Conservation (phyloP, 202 grass and related monocot genomes). For the Schoenoplectus triqueter region DNA sequence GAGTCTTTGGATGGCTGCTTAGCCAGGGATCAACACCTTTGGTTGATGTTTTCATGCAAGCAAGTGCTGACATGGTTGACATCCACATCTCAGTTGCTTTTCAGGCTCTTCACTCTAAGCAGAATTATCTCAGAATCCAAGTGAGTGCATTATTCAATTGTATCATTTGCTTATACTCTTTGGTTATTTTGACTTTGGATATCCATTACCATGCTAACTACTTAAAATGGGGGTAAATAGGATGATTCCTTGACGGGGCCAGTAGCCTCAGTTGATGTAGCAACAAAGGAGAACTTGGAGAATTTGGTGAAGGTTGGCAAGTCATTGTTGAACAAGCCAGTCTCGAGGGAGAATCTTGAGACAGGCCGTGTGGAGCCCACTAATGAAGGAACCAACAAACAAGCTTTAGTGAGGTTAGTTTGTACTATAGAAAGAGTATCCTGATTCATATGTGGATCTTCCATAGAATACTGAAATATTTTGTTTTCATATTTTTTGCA, state of each 20-base stretch:
- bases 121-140: conserved; percentile 88
- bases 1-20: conserved; percentile 72
- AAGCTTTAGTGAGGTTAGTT: conserved; percentile 68
- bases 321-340: conserved; percentile 59
- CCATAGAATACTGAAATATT: background rate
- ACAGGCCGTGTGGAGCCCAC: conserved; percentile 54
- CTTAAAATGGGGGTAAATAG: conserved; percentile 37
- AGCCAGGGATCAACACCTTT: conserved; percentile 68
- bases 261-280: conserved; percentile 61
- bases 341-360: conserved; percentile 69
- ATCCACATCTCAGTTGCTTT: conserved; percentile 71
- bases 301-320: conserved; percentile 58
- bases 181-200: background rate
- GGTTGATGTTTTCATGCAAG: conserved; percentile 75
- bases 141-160: conserved; percentile 41
- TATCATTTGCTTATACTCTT: background rate
- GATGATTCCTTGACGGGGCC: conserved; percentile 67
- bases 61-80: conserved; percentile 74
- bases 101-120: conserved; percentile 65
- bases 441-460: background rate
- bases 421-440: background rate
- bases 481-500: conserved; percentile 30
- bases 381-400: conserved; percentile 58
- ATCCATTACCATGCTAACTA: background rate
- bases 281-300: conserved; percentile 69